Conservation (phyloP, 352 stramenopile species). For the Aphanomyces cochlioides region DNA sequence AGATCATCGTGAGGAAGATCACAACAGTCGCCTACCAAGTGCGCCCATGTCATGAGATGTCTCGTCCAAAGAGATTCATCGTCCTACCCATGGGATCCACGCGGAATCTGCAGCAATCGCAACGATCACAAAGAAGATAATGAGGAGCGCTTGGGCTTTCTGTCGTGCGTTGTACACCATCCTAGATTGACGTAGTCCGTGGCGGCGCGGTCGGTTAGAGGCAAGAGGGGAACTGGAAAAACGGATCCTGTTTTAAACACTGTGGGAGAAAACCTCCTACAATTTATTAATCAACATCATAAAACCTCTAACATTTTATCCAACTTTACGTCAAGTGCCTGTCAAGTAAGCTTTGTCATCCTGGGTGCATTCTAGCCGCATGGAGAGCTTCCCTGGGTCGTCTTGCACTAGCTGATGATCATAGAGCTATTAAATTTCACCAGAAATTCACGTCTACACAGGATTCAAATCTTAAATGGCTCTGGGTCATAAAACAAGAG, state of each 20-base stretch:
- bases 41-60: background rate
- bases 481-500: too few species aligned
- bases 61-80: background rate
- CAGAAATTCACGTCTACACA: too few species aligned
- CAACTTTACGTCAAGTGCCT: background rate
- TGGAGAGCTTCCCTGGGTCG: too few species aligned
- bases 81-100: constrained; percentile 73
- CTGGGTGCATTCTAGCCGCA: too few species aligned
- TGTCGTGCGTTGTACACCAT: constrained; percentile 76
- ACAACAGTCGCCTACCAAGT: constrained; percentile 57
- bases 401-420: too few species aligned
- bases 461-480: too few species aligned
- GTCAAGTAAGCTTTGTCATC: too few species aligned
- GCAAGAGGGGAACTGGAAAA: constrained; percentile 16
- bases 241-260: constrained; percentile 27
- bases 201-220: background rate
- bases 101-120: constrained; percentile 68
- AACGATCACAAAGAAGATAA: constrained; percentile 79
- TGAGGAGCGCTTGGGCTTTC: constrained; percentile 73
- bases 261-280: background rate
- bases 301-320: background rate
- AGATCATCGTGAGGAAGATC: constrained; percentile 67
- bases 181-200: constrained; percentile 35
- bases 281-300: background rate
- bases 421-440: too few species aligned